Evolutionary conservation across 768 basidiomycete genomes (phyloP).

Genomic region (Phanerochaete carnosa): DNA sequence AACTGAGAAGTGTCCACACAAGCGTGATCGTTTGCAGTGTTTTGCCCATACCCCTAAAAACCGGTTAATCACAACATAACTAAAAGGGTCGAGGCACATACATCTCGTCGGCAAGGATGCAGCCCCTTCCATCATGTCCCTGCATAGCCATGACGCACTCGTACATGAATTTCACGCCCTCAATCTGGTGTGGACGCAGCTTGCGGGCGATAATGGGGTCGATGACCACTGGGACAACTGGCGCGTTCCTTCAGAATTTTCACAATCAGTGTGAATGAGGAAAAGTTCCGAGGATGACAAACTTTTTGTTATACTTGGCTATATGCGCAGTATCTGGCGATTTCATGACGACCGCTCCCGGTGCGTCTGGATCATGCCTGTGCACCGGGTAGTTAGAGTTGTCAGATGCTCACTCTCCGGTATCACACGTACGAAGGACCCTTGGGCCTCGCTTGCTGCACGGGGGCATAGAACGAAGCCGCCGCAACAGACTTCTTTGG

Average conservation of each 20-base stretch:
- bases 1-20: conserved; percentile 89
- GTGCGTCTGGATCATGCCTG: conserved; percentile 75
- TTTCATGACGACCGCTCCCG: conserved; percentile 86
- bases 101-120: conserved; percentile 98
- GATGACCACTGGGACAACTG: conserved; percentile 79
- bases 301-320: conserved; percentile 71
- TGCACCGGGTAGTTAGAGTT: background rate
- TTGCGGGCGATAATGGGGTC: conserved; percentile 79
- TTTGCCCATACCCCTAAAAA: conserved; percentile 91
- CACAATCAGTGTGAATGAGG: background rate
- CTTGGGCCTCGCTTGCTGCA: conserved; percentile 27
- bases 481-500: conserved; percentile 46
- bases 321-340: conserved; percentile 66
- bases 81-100: conserved; percentile 26
- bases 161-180: conserved; percentile 90
- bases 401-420: background rate
- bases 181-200: conserved; percentile 86
- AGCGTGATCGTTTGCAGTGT: conserved; percentile 92
- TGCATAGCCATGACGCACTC: conserved; percentile 94
- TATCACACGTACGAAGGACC: conserved; percentile 44
- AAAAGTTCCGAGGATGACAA: conserved; percentile 1
- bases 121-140: conserved; percentile 82
- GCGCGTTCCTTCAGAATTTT: conserved; percentile 45
- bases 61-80: conserved; percentile 8
- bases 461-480: conserved; percentile 58